Evolutionary conservation across 2,329 filamentous ascomycete genomes (phyloP).

Genomic region (Fusarium staphyleae): DNA sequence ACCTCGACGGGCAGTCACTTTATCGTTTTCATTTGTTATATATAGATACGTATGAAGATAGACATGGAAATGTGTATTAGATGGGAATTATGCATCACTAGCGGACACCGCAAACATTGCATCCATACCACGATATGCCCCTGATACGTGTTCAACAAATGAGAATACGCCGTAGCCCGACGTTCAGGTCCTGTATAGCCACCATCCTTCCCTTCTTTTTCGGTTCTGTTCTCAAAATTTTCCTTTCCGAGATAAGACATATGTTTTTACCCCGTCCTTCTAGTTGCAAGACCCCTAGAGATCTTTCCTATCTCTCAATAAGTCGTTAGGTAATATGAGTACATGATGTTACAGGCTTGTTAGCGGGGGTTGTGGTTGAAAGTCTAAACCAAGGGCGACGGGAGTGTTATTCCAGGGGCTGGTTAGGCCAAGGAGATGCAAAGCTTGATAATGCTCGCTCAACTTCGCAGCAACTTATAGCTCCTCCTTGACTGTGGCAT

Average conservation of each 20-base stretch:
- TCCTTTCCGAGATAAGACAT: conserved; percentile 9
- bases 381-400: neutral
- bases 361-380: conserved; percentile 4
- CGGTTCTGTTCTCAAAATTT: conserved; percentile 24
- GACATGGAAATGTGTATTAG: conserved; percentile 37
- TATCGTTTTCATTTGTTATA: neutral
- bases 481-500: conserved; percentile 58
- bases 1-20: neutral
- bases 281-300: conserved; percentile 11
- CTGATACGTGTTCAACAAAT: conserved; percentile 35
- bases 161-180: conserved; percentile 34
- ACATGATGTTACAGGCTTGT: conserved; percentile 39
- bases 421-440: neutral
- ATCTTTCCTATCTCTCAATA: conserved; percentile 29
- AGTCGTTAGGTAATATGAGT: conserved; percentile 39
- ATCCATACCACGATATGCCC: conserved; percentile 23
- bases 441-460: neutral
- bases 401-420: neutral
- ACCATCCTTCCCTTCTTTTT: conserved; percentile 16
- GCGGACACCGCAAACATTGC: conserved; percentile 16
- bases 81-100: conserved; percentile 26
- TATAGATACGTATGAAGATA: neutral
- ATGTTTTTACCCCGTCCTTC: conserved; percentile 10
- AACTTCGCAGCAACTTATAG: conserved; percentile 37
- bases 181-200: conserved; percentile 24